Evolutionary conservation across 2,329 filamentous ascomycete genomes (phyloP).

Genomic region (Monosporascus sp.): DNA sequence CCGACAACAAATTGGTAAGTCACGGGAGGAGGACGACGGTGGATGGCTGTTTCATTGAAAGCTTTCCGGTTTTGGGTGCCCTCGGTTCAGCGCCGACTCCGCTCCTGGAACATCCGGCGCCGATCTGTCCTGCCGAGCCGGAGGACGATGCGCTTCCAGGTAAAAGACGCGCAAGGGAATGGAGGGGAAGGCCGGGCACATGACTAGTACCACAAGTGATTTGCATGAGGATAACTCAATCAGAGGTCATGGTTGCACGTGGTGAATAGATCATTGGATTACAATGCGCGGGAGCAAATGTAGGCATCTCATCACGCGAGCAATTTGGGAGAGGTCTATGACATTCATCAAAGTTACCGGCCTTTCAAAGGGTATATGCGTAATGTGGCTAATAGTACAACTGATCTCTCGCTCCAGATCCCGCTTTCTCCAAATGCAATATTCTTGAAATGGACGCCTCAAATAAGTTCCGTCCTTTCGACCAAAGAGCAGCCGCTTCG

Average conservation of each 20-base stretch:
- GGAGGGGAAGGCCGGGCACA: not conserved
- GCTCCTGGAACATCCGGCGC: not conserved
- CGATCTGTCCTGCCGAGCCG: not conserved
- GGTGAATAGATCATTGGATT: not conserved
- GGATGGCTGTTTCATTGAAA: not conserved
- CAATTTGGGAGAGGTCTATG: conserved; percentile 6
- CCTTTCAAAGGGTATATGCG: conserved; percentile 20
- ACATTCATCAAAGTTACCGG: conserved; percentile 10
- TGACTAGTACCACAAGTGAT: not conserved
- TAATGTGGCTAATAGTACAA: conserved; percentile 20
- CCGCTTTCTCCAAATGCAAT: conserved; percentile 7
- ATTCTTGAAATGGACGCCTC: conserved; percentile 4
- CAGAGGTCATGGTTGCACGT: not conserved
- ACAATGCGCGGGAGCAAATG: conserved; percentile 16
- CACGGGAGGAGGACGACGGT: no score
- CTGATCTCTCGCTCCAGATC: conserved; percentile 12
- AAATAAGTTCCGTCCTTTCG: conserved; percentile 7
- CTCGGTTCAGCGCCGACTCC: not conserved
- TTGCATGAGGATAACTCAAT: not conserved
- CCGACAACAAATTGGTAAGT: no score
- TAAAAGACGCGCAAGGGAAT: not conserved
- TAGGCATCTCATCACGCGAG: conserved; percentile 10
- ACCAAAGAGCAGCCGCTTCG: conserved; percentile 7
- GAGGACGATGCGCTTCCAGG: not conserved
- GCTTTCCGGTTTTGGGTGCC: not conserved